A percentile compares a stretch with the other conserved stretches of the same genome.
Evolutionary conservation across 1,139 yeast genomes (phyloP).

Genomic region (Protomyces inundatus): DNA sequence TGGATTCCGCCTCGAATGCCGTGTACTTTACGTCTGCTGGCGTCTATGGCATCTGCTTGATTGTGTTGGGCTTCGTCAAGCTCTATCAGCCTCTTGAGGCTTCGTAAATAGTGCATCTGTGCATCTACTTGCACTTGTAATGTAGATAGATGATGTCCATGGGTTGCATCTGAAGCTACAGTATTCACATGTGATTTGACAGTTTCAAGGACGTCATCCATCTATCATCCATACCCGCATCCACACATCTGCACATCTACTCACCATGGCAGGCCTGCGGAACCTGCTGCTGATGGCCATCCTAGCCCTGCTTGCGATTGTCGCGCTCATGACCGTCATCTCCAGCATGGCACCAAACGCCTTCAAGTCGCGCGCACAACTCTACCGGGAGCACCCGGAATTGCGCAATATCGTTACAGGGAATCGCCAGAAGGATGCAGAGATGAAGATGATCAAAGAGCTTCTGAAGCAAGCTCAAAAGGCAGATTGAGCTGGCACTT

Average conservation of each 20-base stretch:
- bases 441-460: no score
- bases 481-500: no score
- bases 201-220: no score
- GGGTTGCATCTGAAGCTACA: no score
- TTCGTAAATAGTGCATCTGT: no score
- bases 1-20: conserved; percentile 15
- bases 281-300: neutral
- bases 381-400: neutral
- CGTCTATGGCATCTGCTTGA: conserved; percentile 17
- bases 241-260: no score
- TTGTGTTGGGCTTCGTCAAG: conserved; percentile 16
- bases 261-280: neutral
- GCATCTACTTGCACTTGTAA: no score
- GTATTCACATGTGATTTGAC: no score
- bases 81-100: conserved; percentile 13
- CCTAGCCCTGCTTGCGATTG: neutral
- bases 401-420: neutral
- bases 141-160: no score
- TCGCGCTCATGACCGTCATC: neutral
- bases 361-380: neutral
- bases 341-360: neutral
- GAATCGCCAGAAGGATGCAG: no score
- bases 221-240: no score
- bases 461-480: no score
- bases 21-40: conserved; percentile 23